A percentile compares a stretch with the other conserved stretches of the same genome.
These are phyloP conservation scores for Fragilaria crotonensis DNA, from an alignment of 108 stramenopile genomes.

Conservation along the genomic window DNA sequence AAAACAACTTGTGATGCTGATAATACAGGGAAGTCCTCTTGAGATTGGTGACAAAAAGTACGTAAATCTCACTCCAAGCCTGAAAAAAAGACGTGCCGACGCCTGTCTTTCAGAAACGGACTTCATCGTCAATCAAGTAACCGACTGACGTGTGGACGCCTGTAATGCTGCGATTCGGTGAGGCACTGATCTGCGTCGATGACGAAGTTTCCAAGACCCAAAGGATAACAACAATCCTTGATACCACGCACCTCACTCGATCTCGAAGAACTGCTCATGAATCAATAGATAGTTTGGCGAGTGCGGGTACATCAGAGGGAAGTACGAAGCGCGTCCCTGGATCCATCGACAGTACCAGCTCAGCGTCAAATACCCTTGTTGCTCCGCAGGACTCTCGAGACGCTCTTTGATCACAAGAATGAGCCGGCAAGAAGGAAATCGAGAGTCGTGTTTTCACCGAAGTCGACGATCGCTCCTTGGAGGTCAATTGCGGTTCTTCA, in stretches of 20 bases:
- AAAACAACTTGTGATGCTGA: slow-evolving; percentile 49
- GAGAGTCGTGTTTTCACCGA: neutral
- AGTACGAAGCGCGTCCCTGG: neutral
- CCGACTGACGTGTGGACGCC: neutral
- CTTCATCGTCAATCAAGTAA: neutral
- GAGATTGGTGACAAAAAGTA: slow-evolving; percentile 75
- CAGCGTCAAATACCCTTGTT: neutral
- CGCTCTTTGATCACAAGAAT: neutral
- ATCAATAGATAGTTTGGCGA: neutral
- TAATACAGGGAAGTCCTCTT: slow-evolving; percentile 72
- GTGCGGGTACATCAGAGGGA: neutral
- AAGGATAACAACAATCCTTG: neutral
- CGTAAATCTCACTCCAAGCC: slow-evolving; percentile 65
- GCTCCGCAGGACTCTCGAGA: neutral
- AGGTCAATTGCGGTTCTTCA: neutral
- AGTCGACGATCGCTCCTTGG: slow-evolving; percentile 17
- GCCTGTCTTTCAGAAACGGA: slow-evolving; percentile 16
- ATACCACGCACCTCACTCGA: neutral
- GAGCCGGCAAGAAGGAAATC: neutral
- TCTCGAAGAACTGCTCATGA: neutral
- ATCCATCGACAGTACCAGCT: neutral
- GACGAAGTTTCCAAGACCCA: neutral
- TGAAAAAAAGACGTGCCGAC: slow-evolving; percentile 59
- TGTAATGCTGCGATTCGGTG: neutral
- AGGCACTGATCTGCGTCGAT: neutral